A percentile compares a stretch with the other conserved stretches of the same genome.
Conservation (phyloP, 208 protist species). For the Leishmania mexicana region DNA sequence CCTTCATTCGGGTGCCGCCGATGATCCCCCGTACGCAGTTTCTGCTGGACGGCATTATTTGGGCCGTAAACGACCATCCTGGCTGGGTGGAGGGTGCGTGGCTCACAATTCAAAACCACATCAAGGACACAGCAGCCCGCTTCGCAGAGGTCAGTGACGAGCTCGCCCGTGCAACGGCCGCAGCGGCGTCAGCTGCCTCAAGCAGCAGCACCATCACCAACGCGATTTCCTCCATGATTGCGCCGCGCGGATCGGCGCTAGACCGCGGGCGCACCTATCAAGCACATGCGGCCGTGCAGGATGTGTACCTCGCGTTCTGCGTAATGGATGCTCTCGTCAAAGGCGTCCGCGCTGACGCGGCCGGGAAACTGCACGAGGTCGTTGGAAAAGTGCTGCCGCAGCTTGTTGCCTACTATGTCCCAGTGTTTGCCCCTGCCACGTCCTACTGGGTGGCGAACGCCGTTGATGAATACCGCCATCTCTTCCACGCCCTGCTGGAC, state of each 20-base stretch:
- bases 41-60: conserved; percentile 76
- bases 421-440: conserved; percentile 36
- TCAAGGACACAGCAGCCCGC: conserved; percentile 56
- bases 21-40: conserved; percentile 72
- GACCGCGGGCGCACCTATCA: conserved; percentile 55
- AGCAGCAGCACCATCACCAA: conserved; percentile 3
- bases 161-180: conserved; percentile 21
- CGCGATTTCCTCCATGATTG: conserved; percentile 12
- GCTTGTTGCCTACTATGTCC: conserved; percentile 60
- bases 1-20: conserved; percentile 43
- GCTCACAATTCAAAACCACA: conserved; percentile 60
- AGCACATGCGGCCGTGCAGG: conserved; percentile 64
- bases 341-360: conserved; percentile 27
- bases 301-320: conserved; percentile 76
- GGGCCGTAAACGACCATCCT: conserved; percentile 66
- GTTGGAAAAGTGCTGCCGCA: conserved; percentile 58
- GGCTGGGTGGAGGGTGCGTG: conserved; percentile 60
- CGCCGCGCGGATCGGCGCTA: conserved; percentile 22
- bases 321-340: conserved; percentile 70
- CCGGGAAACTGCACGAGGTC: conserved; percentile 14
- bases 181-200: not conserved
- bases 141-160: conserved; percentile 41
- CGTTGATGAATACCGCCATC: conserved; percentile 50
- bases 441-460: conserved; percentile 44
- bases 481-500: conserved; percentile 65